Evolutionary conservation across 371 early-diverging fungal genomes (phyloP).

Genomic region (Mortierella sp.): DNA sequence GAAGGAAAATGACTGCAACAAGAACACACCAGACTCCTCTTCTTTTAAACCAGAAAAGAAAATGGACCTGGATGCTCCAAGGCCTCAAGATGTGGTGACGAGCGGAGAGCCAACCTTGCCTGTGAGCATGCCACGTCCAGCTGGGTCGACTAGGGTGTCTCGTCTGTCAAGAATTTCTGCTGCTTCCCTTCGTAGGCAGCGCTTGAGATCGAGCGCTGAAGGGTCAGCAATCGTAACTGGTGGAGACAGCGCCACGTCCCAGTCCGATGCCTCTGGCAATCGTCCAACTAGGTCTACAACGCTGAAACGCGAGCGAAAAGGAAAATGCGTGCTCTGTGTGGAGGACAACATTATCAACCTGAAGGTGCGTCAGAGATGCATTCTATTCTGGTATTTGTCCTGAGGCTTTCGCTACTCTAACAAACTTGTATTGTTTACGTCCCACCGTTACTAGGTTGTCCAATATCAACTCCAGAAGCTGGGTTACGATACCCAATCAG

Average conservation of each 20-base stretch:
- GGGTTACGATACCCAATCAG: conserved; percentile 45
- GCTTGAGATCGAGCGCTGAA: not conserved
- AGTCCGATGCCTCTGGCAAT: conserved; percentile 18
- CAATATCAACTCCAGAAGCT: conserved; percentile 52
- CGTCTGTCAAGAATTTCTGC: not conserved
- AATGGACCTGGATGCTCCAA: not conserved
- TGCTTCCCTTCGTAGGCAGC: conserved; percentile 4
- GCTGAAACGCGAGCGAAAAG: conserved; percentile 40
- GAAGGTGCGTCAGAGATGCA: conserved; percentile 11
- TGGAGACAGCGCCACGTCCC: not conserved
- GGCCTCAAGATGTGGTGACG: not conserved
- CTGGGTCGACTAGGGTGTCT: not conserved
- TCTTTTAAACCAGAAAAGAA: conserved; percentile 4
- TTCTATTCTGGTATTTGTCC: no score
- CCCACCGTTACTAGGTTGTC: conserved; percentile 26
- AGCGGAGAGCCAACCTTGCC: not conserved
- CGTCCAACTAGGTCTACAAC: conserved; percentile 39
- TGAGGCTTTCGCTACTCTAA: no score
- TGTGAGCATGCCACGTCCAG: not conserved
- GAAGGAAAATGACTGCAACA: conserved; percentile 25
- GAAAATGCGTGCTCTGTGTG: conserved; percentile 45
- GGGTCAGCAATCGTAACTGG: not conserved
- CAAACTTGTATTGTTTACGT: not conserved
- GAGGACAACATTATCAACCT: conserved; percentile 51
- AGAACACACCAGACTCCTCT: conserved; percentile 26